Evolutionary conservation across 208 protist species (phyloP), one percentile per base, ranked within the genome.

Genomic region (Plasmodiophora brassicae): DNA sequence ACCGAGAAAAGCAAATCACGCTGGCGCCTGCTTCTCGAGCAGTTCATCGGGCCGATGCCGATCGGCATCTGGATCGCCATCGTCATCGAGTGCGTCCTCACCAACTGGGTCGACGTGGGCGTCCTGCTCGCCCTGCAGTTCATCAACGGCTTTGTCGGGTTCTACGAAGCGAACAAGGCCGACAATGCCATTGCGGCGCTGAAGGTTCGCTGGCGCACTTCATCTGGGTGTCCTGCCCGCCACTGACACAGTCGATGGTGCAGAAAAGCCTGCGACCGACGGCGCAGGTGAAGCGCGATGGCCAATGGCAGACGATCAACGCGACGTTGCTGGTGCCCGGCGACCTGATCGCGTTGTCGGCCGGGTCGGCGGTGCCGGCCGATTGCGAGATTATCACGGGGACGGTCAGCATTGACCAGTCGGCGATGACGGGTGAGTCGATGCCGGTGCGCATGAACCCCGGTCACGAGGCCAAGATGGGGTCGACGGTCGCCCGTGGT

Each of bases 401-500:
- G 45, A 87, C 89, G 0, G 93, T 97, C 28, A 96, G 96, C 44
- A 93, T 97, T 85, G 96, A 98, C 88, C 95, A 98, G 92, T 92
- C 95, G 0, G 93, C 96, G 25, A 91, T 98, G 43, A 98, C 97
- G 5, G 97, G 97, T 35, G 97, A 98, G 91, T 98, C 96, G 0
- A 92, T 98, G 0, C 97, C 97, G n/a, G 96, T 97, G 8, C 94
- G 92, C 50, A 96, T 96, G 92, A 92, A 92, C 57, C 43, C 88
- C 43, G 96, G 94, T 71, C 93, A 97, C 84, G 93, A 95, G 92
- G 93, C 94, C 85, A 97, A 96, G 91, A 96, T 91, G 96, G 96
- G 1, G 96, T 95, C 85, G 0, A 88, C 90, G 43, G 90, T 95
- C 85, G 92, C 92, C 57, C 92, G 92, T 44, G 94, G 94, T 28